Evolutionary conservation across 2,329 filamentous ascomycete genomes (phyloP), one percentile per base, ranked within the genome.

Genomic region (Thelonectria rubi): DNA sequence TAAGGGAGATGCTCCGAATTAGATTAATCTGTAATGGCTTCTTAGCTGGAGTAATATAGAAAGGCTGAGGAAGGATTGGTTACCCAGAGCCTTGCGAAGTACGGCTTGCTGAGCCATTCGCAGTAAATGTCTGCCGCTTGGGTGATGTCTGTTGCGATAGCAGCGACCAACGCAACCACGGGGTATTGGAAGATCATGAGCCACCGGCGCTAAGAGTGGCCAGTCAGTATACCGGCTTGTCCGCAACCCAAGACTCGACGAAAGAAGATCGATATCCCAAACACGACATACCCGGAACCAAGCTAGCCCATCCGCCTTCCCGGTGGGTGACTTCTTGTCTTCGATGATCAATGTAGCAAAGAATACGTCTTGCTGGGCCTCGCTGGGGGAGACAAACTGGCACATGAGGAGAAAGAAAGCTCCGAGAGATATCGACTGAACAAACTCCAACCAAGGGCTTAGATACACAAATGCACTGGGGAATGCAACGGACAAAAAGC

Each of bases 131-230:
- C 68, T 9, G 54, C 63, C 0, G 57, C 68, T 1, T 65, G 40
- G 0, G 68, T 70, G 2, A 68, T 48, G 21, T 65, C 59, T 2
- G 68, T 69, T 11, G 59, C 59, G 5, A 69, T 18, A 1, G 68
- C 42, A 0, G 61, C 54, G 1, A 46, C 5, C 3, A 66, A 30
- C 1, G 68, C 51, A 5, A 70, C 43, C 1, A 68, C 18, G 2
- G 68, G 68, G 52, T 68, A 69, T 15, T 70, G 68, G 8, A 70
- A 70, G 20, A 70, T 67, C 64, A 70, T 56, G 3, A 64, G 14
- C 68, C 68, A 69, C 2, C 68, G 66, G 2, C 62, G 67, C 66
- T 69, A 11, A n/a, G 9, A 20, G 8, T 3, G 17, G 21, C 17
- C 11, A 2, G 57, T 64, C 26, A 58, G 58, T 14, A 21, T 26